These are phyloP conservation scores for Tulasnella sp. DNA, from an alignment of 768 basidiomycete species.

Conservation along the genomic window DNA sequence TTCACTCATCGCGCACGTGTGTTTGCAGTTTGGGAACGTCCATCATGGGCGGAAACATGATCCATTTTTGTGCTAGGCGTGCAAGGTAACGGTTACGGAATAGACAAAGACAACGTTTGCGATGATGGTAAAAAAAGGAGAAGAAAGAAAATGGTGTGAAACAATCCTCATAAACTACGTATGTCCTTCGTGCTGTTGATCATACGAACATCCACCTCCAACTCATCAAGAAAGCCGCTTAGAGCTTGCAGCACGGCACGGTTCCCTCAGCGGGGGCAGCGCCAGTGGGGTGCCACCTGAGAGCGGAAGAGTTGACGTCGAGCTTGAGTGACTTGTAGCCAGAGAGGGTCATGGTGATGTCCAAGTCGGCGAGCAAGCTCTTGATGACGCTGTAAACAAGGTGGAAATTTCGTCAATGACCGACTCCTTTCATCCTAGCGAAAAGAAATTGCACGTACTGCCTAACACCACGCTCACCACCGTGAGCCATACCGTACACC, in stretches of 20 bases:
- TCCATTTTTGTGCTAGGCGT: background rate
- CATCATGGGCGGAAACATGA: background rate
- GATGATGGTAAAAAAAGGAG: too few species aligned
- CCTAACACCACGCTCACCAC: slow-evolving; percentile 13
- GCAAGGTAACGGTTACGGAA: background rate
- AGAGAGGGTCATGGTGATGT: slow-evolving; percentile 57
- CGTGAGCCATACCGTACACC: slow-evolving; percentile 18
- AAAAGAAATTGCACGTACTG: slow-evolving; percentile 5
- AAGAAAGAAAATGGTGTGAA: background rate
- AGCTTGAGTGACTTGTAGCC: slow-evolving; percentile 38
- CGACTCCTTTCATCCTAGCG: too few species aligned
- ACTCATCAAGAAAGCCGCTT: background rate
- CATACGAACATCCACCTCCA: background rate
- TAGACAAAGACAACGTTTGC: background rate
- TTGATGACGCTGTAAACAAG: slow-evolving; percentile 63
- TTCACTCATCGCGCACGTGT: background rate
- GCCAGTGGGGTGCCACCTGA: slow-evolving; percentile 16
- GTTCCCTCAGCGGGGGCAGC: background rate
- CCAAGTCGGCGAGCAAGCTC: slow-evolving; percentile 63
- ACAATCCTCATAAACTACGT: slow-evolving; percentile 3
- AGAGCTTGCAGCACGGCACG: slow-evolving; percentile 15
- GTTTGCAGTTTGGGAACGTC: background rate
- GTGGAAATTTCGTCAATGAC: slow-evolving; percentile 53
- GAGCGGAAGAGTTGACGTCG: slow-evolving; percentile 10
- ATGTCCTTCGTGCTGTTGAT: background rate